Conservation (phyloP, 805 yeast genomes). For the Blastobotrys mokoenaii region DNA sequence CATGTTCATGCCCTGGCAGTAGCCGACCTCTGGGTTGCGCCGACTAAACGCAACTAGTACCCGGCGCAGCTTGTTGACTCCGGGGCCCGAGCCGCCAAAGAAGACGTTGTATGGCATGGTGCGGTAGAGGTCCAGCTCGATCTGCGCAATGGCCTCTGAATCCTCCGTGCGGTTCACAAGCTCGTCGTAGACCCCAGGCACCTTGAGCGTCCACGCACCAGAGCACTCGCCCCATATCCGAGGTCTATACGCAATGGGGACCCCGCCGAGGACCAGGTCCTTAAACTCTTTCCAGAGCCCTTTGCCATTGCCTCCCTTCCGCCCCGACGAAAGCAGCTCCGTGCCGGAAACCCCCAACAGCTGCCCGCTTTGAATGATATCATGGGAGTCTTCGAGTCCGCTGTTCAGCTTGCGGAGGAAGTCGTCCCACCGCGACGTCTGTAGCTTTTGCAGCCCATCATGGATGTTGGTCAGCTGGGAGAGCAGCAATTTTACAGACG, state of each 20-base stretch:
- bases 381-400: constrained; percentile 17
- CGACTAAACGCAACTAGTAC: constrained; percentile 43
- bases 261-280: constrained; percentile 37
- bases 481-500: constrained; percentile 25
- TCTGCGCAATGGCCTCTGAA: constrained; percentile 37
- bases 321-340: constrained; percentile 18
- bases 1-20: constrained; percentile 55
- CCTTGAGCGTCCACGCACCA: constrained; percentile 37
- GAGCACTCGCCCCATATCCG: constrained; percentile 47
- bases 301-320: constrained; percentile 13
- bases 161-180: constrained; percentile 17
- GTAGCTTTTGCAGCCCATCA: constrained; percentile 35
- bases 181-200: constrained; percentile 41
- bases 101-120: constrained; percentile 48
- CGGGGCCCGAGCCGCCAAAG: constrained; percentile 48
- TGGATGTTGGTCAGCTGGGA: constrained; percentile 36
- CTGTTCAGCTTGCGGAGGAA: constrained; percentile 32
- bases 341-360: constrained; percentile 36
- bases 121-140: constrained; percentile 44
- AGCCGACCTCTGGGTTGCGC: constrained; percentile 42
- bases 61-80: constrained; percentile 38
- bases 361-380: constrained; percentile 24
- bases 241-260: constrained; percentile 41
- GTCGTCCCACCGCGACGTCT: constrained; percentile 39
- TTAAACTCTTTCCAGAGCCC: constrained; percentile 26